Evolutionary conservation across 2,329 filamentous ascomycete species (phyloP).

Genomic region (Colletotrichum simmondsii): DNA sequence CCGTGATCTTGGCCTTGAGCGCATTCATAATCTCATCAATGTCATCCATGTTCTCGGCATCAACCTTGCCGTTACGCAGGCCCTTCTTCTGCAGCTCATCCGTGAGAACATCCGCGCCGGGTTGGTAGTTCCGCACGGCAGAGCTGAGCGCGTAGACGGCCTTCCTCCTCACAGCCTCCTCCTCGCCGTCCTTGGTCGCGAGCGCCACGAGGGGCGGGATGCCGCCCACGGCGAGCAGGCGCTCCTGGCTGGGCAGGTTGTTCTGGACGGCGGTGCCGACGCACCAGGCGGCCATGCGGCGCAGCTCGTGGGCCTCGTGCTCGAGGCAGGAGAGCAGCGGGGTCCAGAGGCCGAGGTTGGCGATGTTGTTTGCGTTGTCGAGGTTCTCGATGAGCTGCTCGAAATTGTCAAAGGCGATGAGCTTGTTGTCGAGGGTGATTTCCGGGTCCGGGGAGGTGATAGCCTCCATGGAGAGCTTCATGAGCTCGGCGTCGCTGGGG

Average conservation of each 20-base stretch:
- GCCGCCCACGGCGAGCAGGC: conserved; percentile 70
- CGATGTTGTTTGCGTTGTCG: conserved; percentile 97
- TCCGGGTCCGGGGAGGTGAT: conserved; percentile 72
- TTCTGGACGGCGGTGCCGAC: conserved; percentile 96
- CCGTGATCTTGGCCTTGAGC: conserved; percentile 59
- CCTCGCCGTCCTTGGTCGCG: conserved; percentile 68
- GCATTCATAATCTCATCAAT: conserved; percentile 80
- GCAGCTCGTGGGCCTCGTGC: conserved; percentile 76
- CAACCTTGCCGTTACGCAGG: conserved; percentile 69
- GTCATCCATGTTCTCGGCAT: conserved; percentile 88
- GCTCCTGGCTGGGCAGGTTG: conserved; percentile 87
- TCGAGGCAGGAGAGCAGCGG: conserved; percentile 79
- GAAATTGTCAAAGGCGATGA: conserved; percentile 93
- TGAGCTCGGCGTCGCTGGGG: conserved; percentile 89
- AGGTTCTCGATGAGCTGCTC: conserved; percentile 92
- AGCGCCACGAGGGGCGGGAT: conserved; percentile 77
- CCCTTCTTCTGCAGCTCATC: conserved; percentile 69
- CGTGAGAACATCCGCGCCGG: conserved; percentile 77
- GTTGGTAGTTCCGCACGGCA: conserved; percentile 88
- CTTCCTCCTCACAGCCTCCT: conserved; percentile 80
- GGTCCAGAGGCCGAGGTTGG: conserved; percentile 81
- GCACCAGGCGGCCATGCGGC: conserved; percentile 93
- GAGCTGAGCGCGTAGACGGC: conserved; percentile 90
- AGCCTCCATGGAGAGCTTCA: conserved; percentile 85
- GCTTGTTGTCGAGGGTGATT: conserved; percentile 77